Evolutionary conservation across 192 early-diverging fungal genomes (phyloP).

Genomic region (Lobosporangium transversale): DNA sequence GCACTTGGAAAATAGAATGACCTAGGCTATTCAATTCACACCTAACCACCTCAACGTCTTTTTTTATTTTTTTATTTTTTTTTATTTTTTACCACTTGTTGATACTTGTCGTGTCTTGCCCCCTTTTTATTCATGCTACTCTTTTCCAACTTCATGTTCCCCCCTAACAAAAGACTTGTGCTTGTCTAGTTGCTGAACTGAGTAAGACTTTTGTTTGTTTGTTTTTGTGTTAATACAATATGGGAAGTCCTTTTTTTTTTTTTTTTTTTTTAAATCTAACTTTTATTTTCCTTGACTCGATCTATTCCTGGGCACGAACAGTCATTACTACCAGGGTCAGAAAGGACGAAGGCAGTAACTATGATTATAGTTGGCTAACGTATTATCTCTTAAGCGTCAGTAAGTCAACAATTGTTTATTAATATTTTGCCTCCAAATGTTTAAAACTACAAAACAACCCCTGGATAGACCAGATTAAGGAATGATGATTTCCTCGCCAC

Average conservation of each 20-base stretch:
- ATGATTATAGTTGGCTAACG: constrained; percentile 29
- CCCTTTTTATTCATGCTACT: too few relatives aligned
- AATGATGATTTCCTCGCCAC: too few relatives aligned
- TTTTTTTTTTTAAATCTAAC: not conserved
- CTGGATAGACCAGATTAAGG: too few relatives aligned
- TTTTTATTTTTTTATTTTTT: not conserved
- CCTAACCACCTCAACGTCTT: not conserved
- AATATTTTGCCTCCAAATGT: too few relatives aligned
- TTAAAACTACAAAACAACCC: too few relatives aligned
- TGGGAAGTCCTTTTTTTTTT: not conserved
- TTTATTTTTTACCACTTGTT: not conserved
- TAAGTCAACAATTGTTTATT: constrained; percentile 13
- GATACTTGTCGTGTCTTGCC: too few relatives aligned
- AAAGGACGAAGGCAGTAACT: constrained; percentile 15
- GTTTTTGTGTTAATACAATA: too few relatives aligned
- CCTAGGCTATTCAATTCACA: not conserved
- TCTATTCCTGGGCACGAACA: not conserved
- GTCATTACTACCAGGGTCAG: constrained; percentile 18
- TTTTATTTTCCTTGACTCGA: not conserved
- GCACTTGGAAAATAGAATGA: too few relatives aligned
- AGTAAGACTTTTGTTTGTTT: constrained; percentile 10
- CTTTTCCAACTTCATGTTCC: too few relatives aligned
- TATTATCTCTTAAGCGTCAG: constrained; percentile 39
- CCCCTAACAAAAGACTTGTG: too few relatives aligned
- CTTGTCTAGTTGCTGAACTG: constrained; percentile 23